Base-by-base conservation (phyloP, 495 filamentous ascomycete species). In the Echria macrotheca region DNA sequence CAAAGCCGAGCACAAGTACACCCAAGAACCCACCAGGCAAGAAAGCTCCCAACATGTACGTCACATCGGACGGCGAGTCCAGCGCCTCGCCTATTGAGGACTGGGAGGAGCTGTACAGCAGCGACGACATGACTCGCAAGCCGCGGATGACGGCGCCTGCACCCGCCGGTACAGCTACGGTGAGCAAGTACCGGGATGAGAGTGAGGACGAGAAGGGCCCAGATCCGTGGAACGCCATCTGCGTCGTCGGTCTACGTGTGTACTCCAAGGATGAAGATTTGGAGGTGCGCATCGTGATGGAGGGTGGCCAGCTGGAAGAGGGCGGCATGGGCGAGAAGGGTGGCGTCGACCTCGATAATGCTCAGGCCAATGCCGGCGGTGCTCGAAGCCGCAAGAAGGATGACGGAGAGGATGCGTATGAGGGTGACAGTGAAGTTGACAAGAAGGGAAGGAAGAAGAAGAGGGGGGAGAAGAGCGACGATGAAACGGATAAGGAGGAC, bases 271-370 rank as follows among this genome's bases (percentile, higher is more conserved):
- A 76, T 52, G 62, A 71, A 29, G 59, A 68, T 24, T 53, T 76
- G 15, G 70, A 72, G 50, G 49, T 76, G 36, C 65, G 68, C 46
- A 65, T 74, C 25, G 71, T 76, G 31, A 63, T 74, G 55, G 71
- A 74, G 56, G 71, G 71, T 32, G 73, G 71, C 44, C 64, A 70
- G 53, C 66, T 74, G 24, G 60, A 61, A 21, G 71, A 75, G 54
- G 68, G 67, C 39, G 71, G 71, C 38, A 74, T 75, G 73, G 73
- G 71, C 32, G 67, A 72, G 60, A 75, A 75, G 59, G 73, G 71
- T 29, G 64, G 65, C 1, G 68, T 66, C 0, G 73, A 74, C 28
- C 61, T 76, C 18, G 73, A 76, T 44, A 70, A 76, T 38, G 73
- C 73, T 3, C 71, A 74, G 61, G 66, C 70, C 32, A 76, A 76